Conservation (phyloP, 2,329 filamentous ascomycete genomes). For the Chrysoporthe austroafricana region DNA sequence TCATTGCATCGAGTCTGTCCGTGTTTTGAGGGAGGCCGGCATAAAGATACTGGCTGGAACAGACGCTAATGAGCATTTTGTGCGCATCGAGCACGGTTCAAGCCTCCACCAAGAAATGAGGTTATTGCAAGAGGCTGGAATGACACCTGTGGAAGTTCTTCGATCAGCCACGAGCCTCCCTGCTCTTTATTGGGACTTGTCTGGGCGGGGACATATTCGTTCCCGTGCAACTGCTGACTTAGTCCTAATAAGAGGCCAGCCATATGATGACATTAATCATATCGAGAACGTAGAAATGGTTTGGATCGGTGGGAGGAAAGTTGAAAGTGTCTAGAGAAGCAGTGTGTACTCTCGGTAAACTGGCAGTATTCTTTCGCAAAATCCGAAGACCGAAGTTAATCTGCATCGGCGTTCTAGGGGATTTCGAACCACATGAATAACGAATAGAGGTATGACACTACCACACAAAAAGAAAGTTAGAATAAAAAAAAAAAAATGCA, state of each 20-base stretch:
- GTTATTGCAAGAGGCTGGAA: conserved; percentile 6
- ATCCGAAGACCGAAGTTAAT: neutral
- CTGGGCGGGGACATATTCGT: neutral
- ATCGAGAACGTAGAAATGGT: neutral
- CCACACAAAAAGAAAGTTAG: too few relatives aligned
- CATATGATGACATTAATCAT: neutral
- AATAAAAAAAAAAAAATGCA: too few relatives aligned
- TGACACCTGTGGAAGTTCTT: neutral
- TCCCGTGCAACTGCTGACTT: neutral
- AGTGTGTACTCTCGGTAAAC: neutral
- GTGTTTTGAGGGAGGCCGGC: neutral
- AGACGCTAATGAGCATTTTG: neutral
- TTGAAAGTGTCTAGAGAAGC: neutral
- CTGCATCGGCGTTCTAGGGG: neutral
- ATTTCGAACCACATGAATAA: too few relatives aligned
- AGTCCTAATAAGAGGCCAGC: neutral
- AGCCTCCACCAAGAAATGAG: conserved; percentile 4
- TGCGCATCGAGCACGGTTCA: neutral
- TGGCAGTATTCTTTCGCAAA: neutral
- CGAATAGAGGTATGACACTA: too few relatives aligned
- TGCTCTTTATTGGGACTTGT: conserved; percentile 1
- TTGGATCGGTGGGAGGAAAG: conserved; percentile 3
- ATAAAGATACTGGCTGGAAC: neutral
- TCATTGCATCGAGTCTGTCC: neutral
- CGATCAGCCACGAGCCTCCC: conserved; percentile 7